Percentiles rank a stretch among this genome's conserved stretches.
These are phyloP conservation scores for Boletus sp. DNA, from an alignment of 768 basidiomycete genomes.

Conservation along the genomic window DNA sequence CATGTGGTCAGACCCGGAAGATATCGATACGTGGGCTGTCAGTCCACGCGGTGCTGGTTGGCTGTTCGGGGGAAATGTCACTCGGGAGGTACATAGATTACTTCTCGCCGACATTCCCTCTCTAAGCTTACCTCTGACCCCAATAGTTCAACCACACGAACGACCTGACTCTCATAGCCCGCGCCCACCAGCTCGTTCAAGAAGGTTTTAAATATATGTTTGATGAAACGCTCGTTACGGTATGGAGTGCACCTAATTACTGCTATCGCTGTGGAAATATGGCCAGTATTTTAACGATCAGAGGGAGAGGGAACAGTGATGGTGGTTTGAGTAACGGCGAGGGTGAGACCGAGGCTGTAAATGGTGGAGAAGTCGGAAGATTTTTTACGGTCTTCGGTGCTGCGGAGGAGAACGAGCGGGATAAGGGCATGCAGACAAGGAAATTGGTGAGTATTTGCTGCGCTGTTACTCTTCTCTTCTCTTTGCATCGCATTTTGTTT, in stretches of 20 bases:
- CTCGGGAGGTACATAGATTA: slow-evolving; percentile 60
- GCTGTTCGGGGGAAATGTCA: slow-evolving; percentile 87
- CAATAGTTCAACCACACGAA: slow-evolving; percentile 93
- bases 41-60: slow-evolving; percentile 96
- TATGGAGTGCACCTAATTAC: slow-evolving; percentile 92
- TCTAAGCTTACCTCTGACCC: not conserved
- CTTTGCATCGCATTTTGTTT: not conserved
- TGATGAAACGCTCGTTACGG: slow-evolving; percentile 85
- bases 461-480: not conserved
- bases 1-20: slow-evolving; percentile 98
- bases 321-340: slow-evolving; percentile 12
- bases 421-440: slow-evolving; percentile 73
- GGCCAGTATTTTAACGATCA: slow-evolving; percentile 86
- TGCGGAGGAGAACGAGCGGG: slow-evolving; percentile 85
- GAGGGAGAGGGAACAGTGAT: slow-evolving; percentile 49
- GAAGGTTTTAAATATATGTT: slow-evolving; percentile 98
- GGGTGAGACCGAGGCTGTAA: not conserved
- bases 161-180: slow-evolving; percentile 80
- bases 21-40: slow-evolving; percentile 94
- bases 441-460: slow-evolving; percentile 54
- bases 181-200: slow-evolving; percentile 96
- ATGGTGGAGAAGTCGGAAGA: slow-evolving; percentile 35
- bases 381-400: slow-evolving; percentile 84
- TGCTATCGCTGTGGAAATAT: slow-evolving; percentile 86
- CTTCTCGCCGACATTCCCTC: not conserved